A percentile compares a stretch with the other conserved stretches of the same genome.
These are phyloP conservation scores for Plasmodium gonderi DNA, from an alignment of 169 alveolate genomes.

Conservation along the genomic window DNA sequence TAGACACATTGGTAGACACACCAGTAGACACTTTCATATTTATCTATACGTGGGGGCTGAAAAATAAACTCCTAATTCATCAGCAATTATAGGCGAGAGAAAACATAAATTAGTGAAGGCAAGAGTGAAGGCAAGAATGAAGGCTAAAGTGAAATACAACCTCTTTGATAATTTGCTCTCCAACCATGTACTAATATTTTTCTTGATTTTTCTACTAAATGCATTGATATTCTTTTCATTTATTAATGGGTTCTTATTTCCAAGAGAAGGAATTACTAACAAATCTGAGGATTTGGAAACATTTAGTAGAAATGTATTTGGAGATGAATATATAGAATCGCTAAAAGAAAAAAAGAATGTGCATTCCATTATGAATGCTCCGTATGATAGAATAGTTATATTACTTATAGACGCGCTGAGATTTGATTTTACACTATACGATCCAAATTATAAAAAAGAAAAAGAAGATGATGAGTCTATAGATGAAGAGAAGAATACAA, in stretches of 20 bases:
- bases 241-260: conserved; percentile 58
- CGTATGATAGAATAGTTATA: conserved; percentile 69
- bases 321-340: conserved; percentile 58
- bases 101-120: neutral
- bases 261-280: conserved; percentile 34
- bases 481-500: conserved; percentile 20
- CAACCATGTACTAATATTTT: conserved; percentile 38
- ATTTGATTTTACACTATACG: conserved; percentile 81
- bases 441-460: conserved; percentile 69
- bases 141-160: neutral
- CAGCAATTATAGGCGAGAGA: neutral
- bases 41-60: no score
- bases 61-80: no score
- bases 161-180: neutral
- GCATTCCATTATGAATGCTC: conserved; percentile 68
- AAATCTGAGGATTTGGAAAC: conserved; percentile 47
- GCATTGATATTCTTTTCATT: conserved; percentile 27
- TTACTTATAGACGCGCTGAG: conserved; percentile 77
- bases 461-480: neutral
- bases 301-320: conserved; percentile 58
- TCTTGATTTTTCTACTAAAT: conserved; percentile 13
- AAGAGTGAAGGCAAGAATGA: conserved; percentile 2
- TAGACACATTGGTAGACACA: no score
- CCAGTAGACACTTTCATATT: no score
- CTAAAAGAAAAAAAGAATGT: conserved; percentile 26